These are phyloP conservation scores for Pseudomonodictys pantanalensis DNA, from an alignment of 495 filamentous ascomycete genomes.

Conservation along the genomic window DNA sequence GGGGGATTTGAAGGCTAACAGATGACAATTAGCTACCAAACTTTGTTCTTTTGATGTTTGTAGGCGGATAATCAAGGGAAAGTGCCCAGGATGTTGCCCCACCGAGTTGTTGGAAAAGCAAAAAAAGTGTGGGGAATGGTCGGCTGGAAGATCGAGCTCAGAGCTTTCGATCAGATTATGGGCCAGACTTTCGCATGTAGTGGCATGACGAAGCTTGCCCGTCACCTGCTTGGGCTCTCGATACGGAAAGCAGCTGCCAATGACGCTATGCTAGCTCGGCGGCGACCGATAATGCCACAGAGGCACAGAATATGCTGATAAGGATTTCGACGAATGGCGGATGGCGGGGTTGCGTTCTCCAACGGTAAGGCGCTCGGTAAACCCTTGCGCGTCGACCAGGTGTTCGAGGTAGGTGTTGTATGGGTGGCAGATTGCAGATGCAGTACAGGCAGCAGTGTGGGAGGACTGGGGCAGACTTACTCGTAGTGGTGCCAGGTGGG, in stretches of 20 bases:
- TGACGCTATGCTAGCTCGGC: constrained; percentile 20
- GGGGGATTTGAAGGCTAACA: not conserved
- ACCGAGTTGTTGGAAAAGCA: not conserved
- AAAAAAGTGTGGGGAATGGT: constrained; percentile 1
- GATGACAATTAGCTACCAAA: constrained; percentile 3
- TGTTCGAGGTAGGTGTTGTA: constrained; percentile 2
- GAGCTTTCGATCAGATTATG: constrained; percentile 6
- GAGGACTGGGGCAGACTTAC: constrained; percentile 16
- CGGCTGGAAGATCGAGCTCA: not conserved
- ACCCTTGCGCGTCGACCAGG: constrained; percentile 22
- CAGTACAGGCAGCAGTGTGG: constrained; percentile 2
- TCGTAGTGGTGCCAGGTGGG: constrained; percentile 9
- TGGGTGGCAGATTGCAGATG: constrained; percentile 6
- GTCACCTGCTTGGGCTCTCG: constrained; percentile 2
- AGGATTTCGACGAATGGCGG: constrained; percentile 31
- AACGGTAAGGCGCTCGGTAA: constrained; percentile 19
- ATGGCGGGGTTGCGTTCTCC: constrained; percentile 22
- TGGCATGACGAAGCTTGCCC: constrained; percentile 1
- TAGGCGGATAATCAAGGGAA: not conserved
- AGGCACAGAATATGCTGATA: constrained; percentile 29
- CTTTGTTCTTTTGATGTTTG: constrained; percentile 2
- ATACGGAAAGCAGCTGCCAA: constrained; percentile 14
- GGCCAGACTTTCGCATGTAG: constrained; percentile 1
- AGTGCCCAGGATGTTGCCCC: not conserved
- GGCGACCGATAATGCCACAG: constrained; percentile 24